Evolutionary conservation across 164 flowering plant species (phyloP), one percentile per base, ranked within the genome.

Genomic region (Vitis amurensis): DNA sequence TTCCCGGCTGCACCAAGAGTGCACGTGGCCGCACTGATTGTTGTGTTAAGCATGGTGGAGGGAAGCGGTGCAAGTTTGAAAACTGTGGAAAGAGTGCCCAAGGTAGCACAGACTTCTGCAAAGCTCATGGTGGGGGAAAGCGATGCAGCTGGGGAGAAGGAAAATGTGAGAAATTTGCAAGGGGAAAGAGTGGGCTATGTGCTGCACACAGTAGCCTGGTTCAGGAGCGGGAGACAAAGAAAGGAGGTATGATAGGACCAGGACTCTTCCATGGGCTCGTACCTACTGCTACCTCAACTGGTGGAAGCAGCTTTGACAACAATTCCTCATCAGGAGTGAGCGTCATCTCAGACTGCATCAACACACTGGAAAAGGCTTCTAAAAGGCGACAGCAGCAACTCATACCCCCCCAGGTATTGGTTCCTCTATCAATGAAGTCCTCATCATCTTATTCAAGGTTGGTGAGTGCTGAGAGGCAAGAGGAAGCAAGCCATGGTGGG

Each of bases 41-140:
- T 64, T 91, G 98, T 65, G 98, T 91, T 11, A 79, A 82, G 80
- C 97, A 91, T 69, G 98, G 98, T 9, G 98, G 98, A 48, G 98
- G 98, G 8, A 91, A 89, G 79, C 81, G 98, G 6, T 91, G 97
- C 77, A 75, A 63, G 57, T 63, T 79, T 68, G 90, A 86, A 30
- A 81, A 78, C 50, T 93, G 98, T 74, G 91, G 80, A 51, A 93
- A 91, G 81, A 91, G 97, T 73, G 98, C 98, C 50, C 98, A 93
- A 70, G 98, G 97, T 44, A 93, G 97, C 85, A 91, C 98, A 2
- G 91, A 93, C 49, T 93, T 90, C 72, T 93, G 98, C 84, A 90
- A 90, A 77, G 97, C 98, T 7, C 98, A 93, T 60, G 98, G 98
- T 19, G 97, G 98, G 11, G 98, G 98, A 5, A 93, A 91, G 73